A percentile compares a stretch with the other conserved stretches of the same genome.
Evolutionary conservation across 164 flowering plant genomes (phyloP).

Genomic region (Platanus orientalis): DNA sequence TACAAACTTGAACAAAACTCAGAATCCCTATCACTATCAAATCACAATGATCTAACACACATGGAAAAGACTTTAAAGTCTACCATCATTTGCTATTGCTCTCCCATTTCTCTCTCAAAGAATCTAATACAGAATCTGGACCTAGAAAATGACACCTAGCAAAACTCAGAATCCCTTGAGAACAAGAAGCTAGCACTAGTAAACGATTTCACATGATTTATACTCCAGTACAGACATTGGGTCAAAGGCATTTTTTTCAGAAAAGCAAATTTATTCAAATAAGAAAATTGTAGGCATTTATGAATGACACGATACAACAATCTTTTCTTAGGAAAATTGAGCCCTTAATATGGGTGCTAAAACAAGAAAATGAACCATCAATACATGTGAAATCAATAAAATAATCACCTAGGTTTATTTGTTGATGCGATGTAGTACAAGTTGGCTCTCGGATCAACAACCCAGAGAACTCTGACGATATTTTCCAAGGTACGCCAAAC

Average conservation of each 20-base stretch:
- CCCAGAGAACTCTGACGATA: slow-evolving; percentile 54
- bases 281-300: slow-evolving; percentile 40
- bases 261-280: no score
- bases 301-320: slow-evolving; percentile 40
- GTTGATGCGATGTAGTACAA: slow-evolving; percentile 47
- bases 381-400: not conserved
- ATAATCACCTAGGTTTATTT: slow-evolving; percentile 47
- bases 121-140: slow-evolving; percentile 38
- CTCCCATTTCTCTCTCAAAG: slow-evolving; percentile 45
- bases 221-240: slow-evolving; percentile 79
- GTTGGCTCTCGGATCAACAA: slow-evolving; percentile 43
- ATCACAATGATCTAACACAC: not conserved
- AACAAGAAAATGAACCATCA: not conserved
- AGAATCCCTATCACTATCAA: no score
- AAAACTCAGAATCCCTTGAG: slow-evolving; percentile 4
- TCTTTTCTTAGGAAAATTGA: slow-evolving; percentile 41
- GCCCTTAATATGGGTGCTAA: not conserved
- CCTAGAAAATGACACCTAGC: slow-evolving; percentile 74
- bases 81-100: slow-evolving; percentile 64
- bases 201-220: slow-evolving; percentile 13
- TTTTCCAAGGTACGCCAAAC: slow-evolving; percentile 67
- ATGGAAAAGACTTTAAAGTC: not conserved
- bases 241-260: no score
- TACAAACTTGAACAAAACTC: no score
- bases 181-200: not conserved